Percentiles rank a stretch among this genome's conserved stretches.
phyloP scores from a whole-genome alignment of 805 yeast genomes.

The Scheffersomyces ergatensis region DNA sequence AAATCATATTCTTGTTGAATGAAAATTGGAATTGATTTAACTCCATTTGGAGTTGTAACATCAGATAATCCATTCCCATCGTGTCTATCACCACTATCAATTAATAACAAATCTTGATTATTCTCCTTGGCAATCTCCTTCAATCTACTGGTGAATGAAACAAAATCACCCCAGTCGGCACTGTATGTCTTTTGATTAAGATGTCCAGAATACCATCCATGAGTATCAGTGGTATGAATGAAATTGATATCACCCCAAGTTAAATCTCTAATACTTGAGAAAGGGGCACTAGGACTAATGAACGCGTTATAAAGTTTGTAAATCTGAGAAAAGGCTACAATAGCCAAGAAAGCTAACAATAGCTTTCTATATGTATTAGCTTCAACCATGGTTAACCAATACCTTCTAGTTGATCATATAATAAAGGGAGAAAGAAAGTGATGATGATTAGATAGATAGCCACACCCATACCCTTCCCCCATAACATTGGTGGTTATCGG shows the following conservation, averaged over 20 bases:
- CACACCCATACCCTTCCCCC: too few relatives aligned
- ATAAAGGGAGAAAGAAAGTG: too few relatives aligned
- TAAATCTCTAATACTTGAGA: constrained; percentile 40
- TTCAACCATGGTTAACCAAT: not conserved
- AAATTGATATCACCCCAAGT: constrained; percentile 75
- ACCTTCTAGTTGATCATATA: too few relatives aligned
- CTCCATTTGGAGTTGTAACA: constrained; percentile 72
- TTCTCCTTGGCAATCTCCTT: constrained; percentile 38
- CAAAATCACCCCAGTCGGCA: constrained; percentile 91
- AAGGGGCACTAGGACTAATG: not conserved
- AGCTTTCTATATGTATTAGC: not conserved
- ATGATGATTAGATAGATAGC: too few relatives aligned
- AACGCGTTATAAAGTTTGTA: not conserved
- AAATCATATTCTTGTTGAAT: constrained; percentile 68
- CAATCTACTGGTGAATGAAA: constrained; percentile 62
- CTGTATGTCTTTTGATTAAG: constrained; percentile 69
- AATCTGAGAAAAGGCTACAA: not conserved
- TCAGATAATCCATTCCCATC: constrained; percentile 94
- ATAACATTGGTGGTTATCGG: too few relatives aligned
- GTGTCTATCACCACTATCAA: constrained; percentile 92
- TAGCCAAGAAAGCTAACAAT: not conserved
- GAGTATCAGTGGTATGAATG: constrained; percentile 94
- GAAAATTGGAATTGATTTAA: constrained; percentile 59
- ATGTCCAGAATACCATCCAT: constrained; percentile 96
- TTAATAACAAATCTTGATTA: constrained; percentile 62